These are phyloP conservation scores for Vitis hybrid DNA, from an alignment of 177 flowering plant genomes.

Conservation along the genomic window DNA sequence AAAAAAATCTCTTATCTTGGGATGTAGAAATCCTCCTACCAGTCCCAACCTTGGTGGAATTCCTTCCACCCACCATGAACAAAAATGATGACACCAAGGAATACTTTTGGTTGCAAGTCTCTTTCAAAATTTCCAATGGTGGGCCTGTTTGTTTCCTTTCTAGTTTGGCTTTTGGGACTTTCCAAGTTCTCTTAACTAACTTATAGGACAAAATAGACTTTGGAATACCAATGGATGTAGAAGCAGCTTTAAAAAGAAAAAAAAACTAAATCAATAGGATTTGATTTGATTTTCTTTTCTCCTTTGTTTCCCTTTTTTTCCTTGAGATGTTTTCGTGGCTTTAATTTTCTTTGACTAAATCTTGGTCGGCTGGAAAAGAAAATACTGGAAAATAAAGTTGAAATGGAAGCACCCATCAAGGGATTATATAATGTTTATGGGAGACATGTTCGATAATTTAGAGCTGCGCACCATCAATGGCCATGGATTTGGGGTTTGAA, in stretches of 20 bases:
- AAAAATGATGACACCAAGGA: conserved; percentile 12
- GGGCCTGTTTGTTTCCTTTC: conserved; percentile 1
- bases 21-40: too few relatives aligned
- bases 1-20: too few relatives aligned
- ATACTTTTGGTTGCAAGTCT: conserved; percentile 12
- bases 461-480: conserved; percentile 11
- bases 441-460: neutral
- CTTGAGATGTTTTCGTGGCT: conserved; percentile 3
- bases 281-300: neutral
- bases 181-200: neutral
- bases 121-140: conserved; percentile 9
- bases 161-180: conserved; percentile 6
- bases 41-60: neutral
- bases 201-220: neutral
- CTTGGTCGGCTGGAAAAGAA: conserved; percentile 23
- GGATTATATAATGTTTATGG: conserved; percentile 1
- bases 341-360: conserved; percentile 16
- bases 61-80: conserved; percentile 3
- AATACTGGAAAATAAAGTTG: neutral
- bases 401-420: conserved; percentile 3
- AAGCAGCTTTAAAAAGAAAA: neutral
- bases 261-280: neutral
- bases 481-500: neutral
- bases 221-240: conserved; percentile 4
- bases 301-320: neutral